Percentiles rank a stretch among this genome's conserved stretches.
Evolutionary conservation across 768 basidiomycete species (phyloP).

Genomic region (Termitomyces sp.): DNA sequence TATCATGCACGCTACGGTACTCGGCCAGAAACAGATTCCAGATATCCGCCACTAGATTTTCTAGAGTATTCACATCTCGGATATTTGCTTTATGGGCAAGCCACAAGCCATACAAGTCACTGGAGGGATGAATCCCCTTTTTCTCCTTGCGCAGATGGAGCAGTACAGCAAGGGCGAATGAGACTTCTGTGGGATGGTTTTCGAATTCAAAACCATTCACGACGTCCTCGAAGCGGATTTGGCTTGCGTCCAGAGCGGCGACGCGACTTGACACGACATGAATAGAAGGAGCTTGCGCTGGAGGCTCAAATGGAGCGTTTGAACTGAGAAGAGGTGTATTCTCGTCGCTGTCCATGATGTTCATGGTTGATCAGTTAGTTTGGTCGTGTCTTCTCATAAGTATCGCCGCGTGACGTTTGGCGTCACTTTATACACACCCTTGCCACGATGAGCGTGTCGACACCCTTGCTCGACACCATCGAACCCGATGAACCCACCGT

Average conservation of each 20-base stretch:
- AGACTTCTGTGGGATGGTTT: slow-evolving; percentile 17
- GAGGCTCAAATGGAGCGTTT: not conserved
- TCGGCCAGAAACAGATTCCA: slow-evolving; percentile 41
- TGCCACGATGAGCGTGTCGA: slow-evolving; percentile 40
- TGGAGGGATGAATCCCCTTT: slow-evolving; percentile 7
- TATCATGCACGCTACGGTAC: slow-evolving; percentile 32
- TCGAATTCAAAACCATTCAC: slow-evolving; percentile 12
- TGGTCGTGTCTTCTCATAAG: slow-evolving; percentile 3
- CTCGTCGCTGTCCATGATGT: slow-evolving; percentile 13
- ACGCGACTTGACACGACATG: slow-evolving; percentile 14
- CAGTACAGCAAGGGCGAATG: slow-evolving; percentile 29
- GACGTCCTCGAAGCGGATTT: slow-evolving; percentile 15
- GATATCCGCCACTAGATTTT: slow-evolving; percentile 25
- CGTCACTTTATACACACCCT: not conserved
- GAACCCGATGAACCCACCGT: slow-evolving; percentile 73
- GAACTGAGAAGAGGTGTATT: slow-evolving; percentile 17
- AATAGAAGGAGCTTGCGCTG: slow-evolving; percentile 12
- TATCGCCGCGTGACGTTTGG: not conserved
- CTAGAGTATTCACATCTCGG: slow-evolving; percentile 24
- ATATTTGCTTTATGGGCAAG: slow-evolving; percentile 20
- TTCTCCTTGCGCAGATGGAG: slow-evolving; percentile 26
- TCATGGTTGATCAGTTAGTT: slow-evolving; percentile 2
- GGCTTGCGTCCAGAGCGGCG: slow-evolving; percentile 16
- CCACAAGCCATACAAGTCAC: slow-evolving; percentile 42
- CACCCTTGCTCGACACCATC: slow-evolving; percentile 75